Conservation (phyloP, 768 basidiomycete species). For the Hysterangium stoloniferum region DNA sequence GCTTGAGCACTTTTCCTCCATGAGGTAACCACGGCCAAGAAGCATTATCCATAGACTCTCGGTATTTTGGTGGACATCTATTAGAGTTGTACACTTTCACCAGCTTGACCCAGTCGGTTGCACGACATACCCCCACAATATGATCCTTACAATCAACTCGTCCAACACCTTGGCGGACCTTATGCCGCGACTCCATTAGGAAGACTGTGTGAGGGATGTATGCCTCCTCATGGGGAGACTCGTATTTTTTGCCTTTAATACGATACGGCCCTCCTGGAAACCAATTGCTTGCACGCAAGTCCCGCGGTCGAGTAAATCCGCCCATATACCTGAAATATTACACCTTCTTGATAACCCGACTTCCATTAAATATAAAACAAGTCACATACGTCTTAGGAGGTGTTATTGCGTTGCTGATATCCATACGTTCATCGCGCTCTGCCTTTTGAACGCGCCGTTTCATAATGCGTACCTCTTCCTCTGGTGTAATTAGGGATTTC, state of each 20-base stretch:
- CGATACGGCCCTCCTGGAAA: slow-evolving; percentile 29
- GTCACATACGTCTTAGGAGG: slow-evolving; percentile 30
- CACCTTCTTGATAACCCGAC: background rate
- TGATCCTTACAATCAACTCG: slow-evolving; percentile 25
- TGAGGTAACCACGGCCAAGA: slow-evolving; percentile 28
- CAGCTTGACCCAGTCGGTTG: slow-evolving; percentile 24
- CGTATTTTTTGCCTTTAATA: slow-evolving; percentile 20
- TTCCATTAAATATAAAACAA: background rate
- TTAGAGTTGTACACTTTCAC: slow-evolving; percentile 26
- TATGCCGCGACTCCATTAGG: slow-evolving; percentile 30
- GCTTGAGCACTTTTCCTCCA: slow-evolving; percentile 10
- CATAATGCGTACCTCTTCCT: background rate
- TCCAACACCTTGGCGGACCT: slow-evolving; percentile 22
- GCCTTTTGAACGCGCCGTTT: slow-evolving; percentile 30
- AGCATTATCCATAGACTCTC: slow-evolving; percentile 31
- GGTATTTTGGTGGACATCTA: slow-evolving; percentile 10
- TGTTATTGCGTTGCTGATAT: slow-evolving; percentile 29
- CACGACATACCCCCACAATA: slow-evolving; percentile 29
- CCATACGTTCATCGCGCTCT: slow-evolving; percentile 36
- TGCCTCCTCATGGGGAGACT: slow-evolving; percentile 22
- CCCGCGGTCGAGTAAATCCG: slow-evolving; percentile 32
- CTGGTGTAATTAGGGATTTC: slow-evolving; percentile 13
- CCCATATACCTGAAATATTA: slow-evolving; percentile 27
- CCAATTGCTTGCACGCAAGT: slow-evolving; percentile 30
- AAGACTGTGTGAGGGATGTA: slow-evolving; percentile 35